Base-by-base conservation (phyloP, 2,329 filamentous ascomycete species). In the Aureobasidium sp. region DNA sequence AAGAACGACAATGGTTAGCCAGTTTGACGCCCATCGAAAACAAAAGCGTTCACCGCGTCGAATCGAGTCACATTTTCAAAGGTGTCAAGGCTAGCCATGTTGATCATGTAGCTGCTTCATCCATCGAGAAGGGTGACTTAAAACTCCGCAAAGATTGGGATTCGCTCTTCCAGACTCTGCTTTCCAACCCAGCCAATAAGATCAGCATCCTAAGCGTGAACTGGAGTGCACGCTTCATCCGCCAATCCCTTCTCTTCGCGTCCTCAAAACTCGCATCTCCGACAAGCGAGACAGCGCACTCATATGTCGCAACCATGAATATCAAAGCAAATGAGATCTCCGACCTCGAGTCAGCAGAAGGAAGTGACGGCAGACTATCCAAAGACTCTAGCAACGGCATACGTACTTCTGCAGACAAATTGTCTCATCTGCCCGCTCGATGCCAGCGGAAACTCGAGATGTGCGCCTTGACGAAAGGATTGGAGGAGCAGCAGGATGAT, bases 191-290 rank as follows among this genome's bases (percentile, higher is more conserved):
- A 42, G 6, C 32, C n/a, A 46, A 55, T 17, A 63, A 64, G 12
- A 56, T 77, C 39, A 66, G 67, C 29, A 73, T 80, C 20, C 52
- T 80, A 6, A 79, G 77, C 58, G 78, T 80, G 2, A 80, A 80
- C 62, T 81, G 78, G 78, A 78, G 77, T 63, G 69, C 69, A 20
- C 67, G 67, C 1, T 79, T 79, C 62, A 79, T 80, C 55, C 64
- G 67, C 47, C 46, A 53, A 10, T 64, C 67, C 1, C 39, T 71
- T 63, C 32, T 46, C 61, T 53, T 52, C 23, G 47, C 58, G 23
- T 36, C 55, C 12, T 56, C 50, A 15, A 52, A 36, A 20, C 32
- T 17, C 17, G 32, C 46, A 53, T 39, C n/a, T 42, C 39, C 39
- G 13, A 15, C 29, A 4, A 42, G 20, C 3, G 27, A 42, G 6